Evolutionary conservation across 345 rosid genomes (phyloP).

Genomic region (Euphorbia lathyris): DNA sequence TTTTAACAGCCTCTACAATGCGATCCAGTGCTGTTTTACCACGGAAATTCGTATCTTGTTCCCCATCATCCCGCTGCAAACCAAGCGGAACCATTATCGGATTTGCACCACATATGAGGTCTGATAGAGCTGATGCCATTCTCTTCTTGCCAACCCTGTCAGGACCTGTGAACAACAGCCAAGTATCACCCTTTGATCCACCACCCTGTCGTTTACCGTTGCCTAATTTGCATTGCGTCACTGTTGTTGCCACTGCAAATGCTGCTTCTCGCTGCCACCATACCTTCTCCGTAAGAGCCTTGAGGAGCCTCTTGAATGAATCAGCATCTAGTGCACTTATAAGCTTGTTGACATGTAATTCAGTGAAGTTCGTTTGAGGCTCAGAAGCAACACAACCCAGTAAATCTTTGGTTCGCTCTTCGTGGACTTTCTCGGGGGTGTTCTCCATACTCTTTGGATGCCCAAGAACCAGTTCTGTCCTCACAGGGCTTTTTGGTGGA

Average conservation of each 20-base stretch:
- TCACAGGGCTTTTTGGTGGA: slow-evolving; percentile 71
- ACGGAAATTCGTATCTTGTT: slow-evolving; percentile 47
- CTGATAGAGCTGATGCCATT: slow-evolving; percentile 79
- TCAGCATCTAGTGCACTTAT: slow-evolving; percentile 50
- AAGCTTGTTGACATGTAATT: slow-evolving; percentile 39
- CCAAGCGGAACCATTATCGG: slow-evolving; percentile 67
- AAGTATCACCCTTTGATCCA: slow-evolving; percentile 62
- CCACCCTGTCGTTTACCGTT: slow-evolving; percentile 54
- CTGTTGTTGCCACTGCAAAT: slow-evolving; percentile 68
- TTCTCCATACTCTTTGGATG: slow-evolving; percentile 39
- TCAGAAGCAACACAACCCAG: slow-evolving; percentile 66
- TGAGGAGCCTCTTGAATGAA: slow-evolving; percentile 72
- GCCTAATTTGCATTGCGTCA: slow-evolving; percentile 67
- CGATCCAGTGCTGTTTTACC: slow-evolving; percentile 84
- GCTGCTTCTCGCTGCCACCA: slow-evolving; percentile 99
- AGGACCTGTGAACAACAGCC: slow-evolving; percentile 88
- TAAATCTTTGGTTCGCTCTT: slow-evolving; percentile 54
- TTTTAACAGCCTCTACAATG: slow-evolving; percentile 73
- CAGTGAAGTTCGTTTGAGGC: slow-evolving; percentile 41
- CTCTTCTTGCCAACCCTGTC: slow-evolving; percentile 82
- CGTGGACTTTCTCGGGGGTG: slow-evolving; percentile 28
- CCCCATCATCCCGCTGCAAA: slow-evolving; percentile 42
- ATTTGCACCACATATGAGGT: slow-evolving; percentile 44
- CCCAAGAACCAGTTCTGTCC: slow-evolving; percentile 85
- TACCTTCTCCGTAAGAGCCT: slow-evolving; percentile 65